Evolutionary conservation across 371 early-diverging fungal species (phyloP).

Genomic region (Mortierella sp.): DNA sequence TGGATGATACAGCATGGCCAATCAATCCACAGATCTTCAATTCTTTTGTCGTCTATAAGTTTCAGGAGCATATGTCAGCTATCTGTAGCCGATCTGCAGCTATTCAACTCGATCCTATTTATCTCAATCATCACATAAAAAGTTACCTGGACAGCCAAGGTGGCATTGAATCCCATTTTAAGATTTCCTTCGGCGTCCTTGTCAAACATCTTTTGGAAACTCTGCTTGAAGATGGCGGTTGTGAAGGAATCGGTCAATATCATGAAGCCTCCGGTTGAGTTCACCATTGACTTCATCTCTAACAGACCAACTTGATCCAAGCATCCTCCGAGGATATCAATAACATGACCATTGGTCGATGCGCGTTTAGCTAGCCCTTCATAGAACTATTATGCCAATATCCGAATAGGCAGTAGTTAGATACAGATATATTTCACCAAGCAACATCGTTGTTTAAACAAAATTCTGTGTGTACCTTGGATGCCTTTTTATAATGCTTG

Average conservation of each 20-base stretch:
- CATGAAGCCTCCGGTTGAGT: constrained; percentile 95
- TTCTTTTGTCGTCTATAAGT: constrained; percentile 87
- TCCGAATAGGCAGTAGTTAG: not conserved
- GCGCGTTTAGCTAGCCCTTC: constrained; percentile 92
- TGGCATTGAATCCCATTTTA: constrained; percentile 99
- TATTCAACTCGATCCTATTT: not conserved
- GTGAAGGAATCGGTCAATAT: constrained; percentile 98
- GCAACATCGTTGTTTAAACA: not conserved
- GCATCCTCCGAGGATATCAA: constrained; percentile 95
- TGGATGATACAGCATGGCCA: constrained; percentile 92
- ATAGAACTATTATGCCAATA: constrained; percentile 78
- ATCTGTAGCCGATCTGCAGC: not conserved
- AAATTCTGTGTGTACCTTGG: constrained; percentile 63
- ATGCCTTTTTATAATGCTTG: constrained; percentile 92
- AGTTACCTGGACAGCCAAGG: constrained; percentile 90
- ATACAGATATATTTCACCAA: not conserved
- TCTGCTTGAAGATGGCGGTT: constrained; percentile 96
- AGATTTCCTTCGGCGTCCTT: constrained; percentile 92
- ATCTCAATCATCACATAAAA: not conserved
- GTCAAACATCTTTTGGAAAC: constrained; percentile 92
- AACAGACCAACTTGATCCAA: constrained; percentile 96
- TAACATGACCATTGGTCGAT: constrained; percentile 83
- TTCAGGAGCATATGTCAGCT: not conserved
- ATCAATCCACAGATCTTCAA: constrained; percentile 96
- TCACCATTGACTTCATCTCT: constrained; percentile 97